Percentiles rank a stretch among this genome's conserved stretches.
Conservation (phyloP, 139 green algal genomes). For the Nannochloris sp. region DNA sequence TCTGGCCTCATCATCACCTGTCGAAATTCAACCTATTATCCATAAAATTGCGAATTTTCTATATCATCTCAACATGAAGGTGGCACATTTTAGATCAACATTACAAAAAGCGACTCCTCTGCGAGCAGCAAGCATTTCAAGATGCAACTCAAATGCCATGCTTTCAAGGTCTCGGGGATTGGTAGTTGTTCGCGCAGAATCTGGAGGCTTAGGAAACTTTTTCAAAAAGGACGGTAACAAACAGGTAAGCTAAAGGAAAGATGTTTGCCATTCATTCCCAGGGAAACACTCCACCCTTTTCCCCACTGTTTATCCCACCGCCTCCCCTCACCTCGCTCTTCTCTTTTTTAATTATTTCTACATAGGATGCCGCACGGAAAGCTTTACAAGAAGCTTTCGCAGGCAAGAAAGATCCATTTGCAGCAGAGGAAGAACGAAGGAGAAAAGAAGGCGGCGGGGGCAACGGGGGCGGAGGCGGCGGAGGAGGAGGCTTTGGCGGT, state of each 20-base stretch:
- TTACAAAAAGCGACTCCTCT: not conserved
- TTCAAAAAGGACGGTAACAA: conserved; percentile 3
- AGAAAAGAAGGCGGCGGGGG: conserved; percentile 8
- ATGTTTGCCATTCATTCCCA: too few species aligned
- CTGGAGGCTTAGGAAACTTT: conserved; percentile 6
- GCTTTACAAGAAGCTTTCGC: conserved; percentile 38
- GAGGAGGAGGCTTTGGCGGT: conserved; percentile 11
- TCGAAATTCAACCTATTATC: too few species aligned
- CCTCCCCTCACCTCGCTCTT: too few species aligned
- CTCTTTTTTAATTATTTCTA: not conserved
- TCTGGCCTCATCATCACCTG: too few species aligned
- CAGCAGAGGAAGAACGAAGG: conserved; percentile 16
- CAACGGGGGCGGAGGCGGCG: conserved; percentile 13
- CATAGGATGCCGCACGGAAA: conserved; percentile 37
- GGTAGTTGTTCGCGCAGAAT: not conserved
- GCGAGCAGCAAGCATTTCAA: not conserved
- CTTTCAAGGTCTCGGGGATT: not conserved
- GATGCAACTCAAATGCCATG: not conserved
- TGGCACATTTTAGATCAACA: not conserved
- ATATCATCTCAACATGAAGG: not conserved
- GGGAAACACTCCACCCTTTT: too few species aligned
- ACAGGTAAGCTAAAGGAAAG: not conserved
- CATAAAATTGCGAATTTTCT: too few species aligned
- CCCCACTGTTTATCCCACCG: too few species aligned
- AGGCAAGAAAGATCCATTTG: conserved; percentile 33